A percentile compares a stretch with the other conserved stretches of the same genome.
Conservation (phyloP, 1,284 basidiomycete genomes). For the Prillingera fragicola region DNA sequence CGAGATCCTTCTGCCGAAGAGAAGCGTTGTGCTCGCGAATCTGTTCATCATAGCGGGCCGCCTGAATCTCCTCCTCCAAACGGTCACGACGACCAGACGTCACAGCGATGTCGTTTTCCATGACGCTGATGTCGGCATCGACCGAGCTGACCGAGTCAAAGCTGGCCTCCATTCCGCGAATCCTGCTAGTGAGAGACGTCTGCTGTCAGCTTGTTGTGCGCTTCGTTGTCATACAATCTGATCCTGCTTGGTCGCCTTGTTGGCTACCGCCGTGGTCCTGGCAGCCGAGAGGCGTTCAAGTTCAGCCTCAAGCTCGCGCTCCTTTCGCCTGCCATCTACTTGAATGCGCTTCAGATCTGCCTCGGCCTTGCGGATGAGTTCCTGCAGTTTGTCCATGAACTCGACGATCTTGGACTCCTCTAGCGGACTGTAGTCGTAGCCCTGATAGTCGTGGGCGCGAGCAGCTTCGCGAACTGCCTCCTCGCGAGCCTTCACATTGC, state of each 20-base stretch:
- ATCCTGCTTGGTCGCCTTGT: constrained; percentile 50
- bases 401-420: constrained; percentile 37
- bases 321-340: constrained; percentile 35
- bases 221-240: constrained; percentile 54
- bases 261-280: constrained; percentile 34
- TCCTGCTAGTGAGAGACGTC: constrained; percentile 31
- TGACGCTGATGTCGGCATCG: constrained; percentile 56
- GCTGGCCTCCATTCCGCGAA: constrained; percentile 52
- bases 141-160: constrained; percentile 58
- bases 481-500: constrained; percentile 69
- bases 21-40: constrained; percentile 59
- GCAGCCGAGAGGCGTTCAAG: constrained; percentile 29
- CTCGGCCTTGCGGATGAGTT: constrained; percentile 35
- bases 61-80: constrained; percentile 57
- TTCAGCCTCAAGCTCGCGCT: constrained; percentile 39
- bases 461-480: constrained; percentile 65
- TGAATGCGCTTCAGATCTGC: constrained; percentile 36
- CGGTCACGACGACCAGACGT: constrained; percentile 58
- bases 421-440: constrained; percentile 55
- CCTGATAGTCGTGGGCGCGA: constrained; percentile 64
- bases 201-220: constrained; percentile 8
- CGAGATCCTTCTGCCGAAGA: constrained; percentile 61
- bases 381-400: constrained; percentile 37
- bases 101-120: constrained; percentile 64
- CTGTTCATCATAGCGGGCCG: constrained; percentile 63